Evolutionary conservation across 2,329 filamentous ascomycete genomes (phyloP), one percentile per base, ranked within the genome.

Genomic region (Aspergillus jensenii): DNA sequence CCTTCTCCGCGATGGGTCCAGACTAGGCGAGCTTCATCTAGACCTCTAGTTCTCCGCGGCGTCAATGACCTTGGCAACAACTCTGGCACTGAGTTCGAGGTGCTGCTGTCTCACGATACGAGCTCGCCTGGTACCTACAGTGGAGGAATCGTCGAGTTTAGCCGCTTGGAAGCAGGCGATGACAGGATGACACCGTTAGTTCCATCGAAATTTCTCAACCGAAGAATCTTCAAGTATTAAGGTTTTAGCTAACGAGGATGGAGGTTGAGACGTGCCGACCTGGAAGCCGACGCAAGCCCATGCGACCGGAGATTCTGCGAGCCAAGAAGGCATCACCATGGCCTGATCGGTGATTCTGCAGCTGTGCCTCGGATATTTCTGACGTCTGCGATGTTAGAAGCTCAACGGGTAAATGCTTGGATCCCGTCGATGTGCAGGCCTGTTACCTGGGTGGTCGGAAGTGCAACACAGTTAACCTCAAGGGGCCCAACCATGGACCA

Each of bases 241-340:
- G 31, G 37, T 43, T 37, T 19, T 37, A 49, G 17, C 37, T 43
- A 48, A 21, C 17, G 49, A 45, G 12, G 48, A 33, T 33, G 8
- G 52, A 41, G 51, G 19, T 45, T 56, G 31, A 31, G 40, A 45
- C 31, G 23, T 46, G 47, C 47, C 47, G 54, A 51, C 17, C 19
- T 48, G 9, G 25, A n/a, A 40, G 25, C 56, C 45, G 56, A 55
- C 23, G 19, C 37, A 37, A 7, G 35, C 35, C 14, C 35, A 41
- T 48, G n/a, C 40, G 44, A 49, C n/a, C 57, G 57, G 58, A 59
- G 52, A 56, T 59, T 33, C 33, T 56, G 58, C 58, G 58, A 56
- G 58, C 54, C 45, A 53, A 56, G 44, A 45, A 52, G 46, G 23
- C n/a, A 14, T 39, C 19, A n/a, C 14, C 37, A 37, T n/a, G 37